Conservation (phyloP, 2,329 filamentous ascomycete species). For the Hymenoscyphus occultus region DNA sequence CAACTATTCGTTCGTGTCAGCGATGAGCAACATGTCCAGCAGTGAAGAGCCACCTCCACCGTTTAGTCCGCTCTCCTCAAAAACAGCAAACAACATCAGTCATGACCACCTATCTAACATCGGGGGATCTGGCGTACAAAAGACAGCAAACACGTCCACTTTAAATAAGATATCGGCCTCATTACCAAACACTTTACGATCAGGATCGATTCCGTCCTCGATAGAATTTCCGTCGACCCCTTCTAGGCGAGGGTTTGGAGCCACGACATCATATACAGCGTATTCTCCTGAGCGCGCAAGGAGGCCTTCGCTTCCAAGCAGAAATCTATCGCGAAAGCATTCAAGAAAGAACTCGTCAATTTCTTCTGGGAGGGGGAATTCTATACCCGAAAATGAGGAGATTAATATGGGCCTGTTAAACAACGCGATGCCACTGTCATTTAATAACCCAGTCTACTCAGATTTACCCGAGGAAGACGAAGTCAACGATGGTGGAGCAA, state of each 20-base stretch:
- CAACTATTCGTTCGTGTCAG: conserved; percentile 22
- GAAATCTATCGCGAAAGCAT: conserved; percentile 15
- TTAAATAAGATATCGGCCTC: conserved; percentile 15
- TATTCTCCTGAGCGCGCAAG: conserved; percentile 18
- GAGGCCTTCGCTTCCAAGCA: conserved; percentile 17
- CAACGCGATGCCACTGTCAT: conserved; percentile 29
- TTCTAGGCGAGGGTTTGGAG: conserved; percentile 20
- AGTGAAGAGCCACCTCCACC: conserved; percentile 20
- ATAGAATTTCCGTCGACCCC: conserved; percentile 22
- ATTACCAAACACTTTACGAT: conserved; percentile 21
- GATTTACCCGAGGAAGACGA: conserved; percentile 25
- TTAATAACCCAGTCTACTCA: conserved; percentile 23
- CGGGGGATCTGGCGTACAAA: conserved; percentile 14
- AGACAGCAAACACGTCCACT: conserved; percentile 15
- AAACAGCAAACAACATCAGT: conserved; percentile 30
- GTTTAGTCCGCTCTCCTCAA: conserved; percentile 14
- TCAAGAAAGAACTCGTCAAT: conserved; percentile 27
- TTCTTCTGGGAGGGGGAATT: conserved; percentile 15
- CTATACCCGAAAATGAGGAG: conserved; percentile 33
- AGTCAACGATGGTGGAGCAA: conserved; percentile 18
- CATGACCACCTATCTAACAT: conserved; percentile 25
- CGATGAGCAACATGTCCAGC: conserved; percentile 20
- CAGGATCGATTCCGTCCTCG: conserved; percentile 21
- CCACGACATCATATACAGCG: conserved; percentile 22
- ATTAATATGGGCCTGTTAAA: conserved; percentile 32